These are phyloP conservation scores for Pseudocercospora ulei DNA, from an alignment of 2,329 filamentous ascomycete genomes.

Conservation along the genomic window DNA sequence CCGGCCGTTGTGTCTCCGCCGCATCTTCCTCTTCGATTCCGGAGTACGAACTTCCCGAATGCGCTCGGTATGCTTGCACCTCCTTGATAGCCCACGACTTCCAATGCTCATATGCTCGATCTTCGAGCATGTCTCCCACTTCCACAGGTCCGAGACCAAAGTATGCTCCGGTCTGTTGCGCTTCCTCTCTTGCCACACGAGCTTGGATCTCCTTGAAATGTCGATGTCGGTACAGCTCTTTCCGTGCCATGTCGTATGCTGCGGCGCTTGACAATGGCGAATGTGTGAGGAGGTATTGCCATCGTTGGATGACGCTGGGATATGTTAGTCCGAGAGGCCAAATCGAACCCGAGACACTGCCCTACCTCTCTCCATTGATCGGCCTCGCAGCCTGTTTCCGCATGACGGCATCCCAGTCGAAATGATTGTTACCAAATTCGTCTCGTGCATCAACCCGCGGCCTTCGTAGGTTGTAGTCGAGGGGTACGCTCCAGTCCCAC, in stretches of 20 bases:
- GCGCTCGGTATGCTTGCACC: slow-evolving; percentile 43
- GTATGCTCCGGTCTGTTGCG: slow-evolving; percentile 71
- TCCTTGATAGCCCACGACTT: slow-evolving; percentile 62
- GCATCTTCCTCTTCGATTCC: slow-evolving; percentile 32
- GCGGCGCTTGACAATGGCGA: slow-evolving; percentile 38
- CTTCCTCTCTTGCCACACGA: slow-evolving; percentile 79
- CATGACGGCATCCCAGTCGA: slow-evolving; percentile 31
- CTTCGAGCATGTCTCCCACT: slow-evolving; percentile 72
- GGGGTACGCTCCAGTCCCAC: slow-evolving; percentile 62
- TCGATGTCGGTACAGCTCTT: slow-evolving; percentile 80
- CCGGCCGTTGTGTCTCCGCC: slow-evolving; percentile 29
- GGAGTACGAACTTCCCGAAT: slow-evolving; percentile 40
- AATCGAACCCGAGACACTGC: background rate
- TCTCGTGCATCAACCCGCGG: slow-evolving; percentile 17
- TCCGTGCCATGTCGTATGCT: slow-evolving; percentile 79
- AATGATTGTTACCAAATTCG: slow-evolving; percentile 41
- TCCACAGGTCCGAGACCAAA: slow-evolving; percentile 71
- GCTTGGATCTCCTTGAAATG: slow-evolving; percentile 73
- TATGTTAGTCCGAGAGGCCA: background rate
- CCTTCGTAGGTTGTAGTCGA: slow-evolving; percentile 24
- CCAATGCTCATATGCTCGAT: slow-evolving; percentile 72
- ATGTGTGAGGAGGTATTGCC: slow-evolving; percentile 67
- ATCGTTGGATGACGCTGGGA: slow-evolving; percentile 77
- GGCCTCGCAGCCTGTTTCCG: slow-evolving; percentile 64
- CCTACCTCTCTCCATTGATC: slow-evolving; percentile 53